phyloP scores from a whole-genome alignment of 371 early-diverging fungal species.

The Apophysomyces elegans region DNA sequence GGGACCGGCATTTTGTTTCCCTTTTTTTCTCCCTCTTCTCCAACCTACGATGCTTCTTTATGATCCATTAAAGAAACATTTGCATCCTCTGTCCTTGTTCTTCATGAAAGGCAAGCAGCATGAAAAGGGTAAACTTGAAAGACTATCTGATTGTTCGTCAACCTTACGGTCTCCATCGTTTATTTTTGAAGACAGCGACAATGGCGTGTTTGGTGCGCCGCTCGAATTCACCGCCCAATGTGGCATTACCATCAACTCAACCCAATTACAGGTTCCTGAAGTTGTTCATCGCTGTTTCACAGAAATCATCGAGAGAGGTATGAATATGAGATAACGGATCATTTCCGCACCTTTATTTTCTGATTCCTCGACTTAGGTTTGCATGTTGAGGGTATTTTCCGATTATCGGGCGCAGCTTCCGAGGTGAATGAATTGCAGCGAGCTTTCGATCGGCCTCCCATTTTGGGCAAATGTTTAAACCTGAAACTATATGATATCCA shows the following conservation, averaged over 20 bases:
- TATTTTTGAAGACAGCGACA: slow-evolving; percentile 15
- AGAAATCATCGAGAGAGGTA: slow-evolving; percentile 48
- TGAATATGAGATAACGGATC: neutral
- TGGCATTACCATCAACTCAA: slow-evolving; percentile 29
- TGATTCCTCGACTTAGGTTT: slow-evolving; percentile 31
- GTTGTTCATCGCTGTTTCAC: slow-evolving; percentile 45
- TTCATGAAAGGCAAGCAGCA: neutral
- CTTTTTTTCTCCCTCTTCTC: slow-evolving; percentile 2
- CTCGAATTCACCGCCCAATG: slow-evolving; percentile 42
- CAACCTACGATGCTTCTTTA: slow-evolving; percentile 6
- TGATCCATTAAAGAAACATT: slow-evolving; percentile 9
- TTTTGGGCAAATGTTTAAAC: slow-evolving; percentile 45
- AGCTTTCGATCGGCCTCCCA: slow-evolving; percentile 44
- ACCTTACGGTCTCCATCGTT: neutral
- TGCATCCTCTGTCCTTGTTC: neutral
- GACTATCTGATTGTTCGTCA: neutral
- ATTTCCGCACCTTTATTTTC: neutral
- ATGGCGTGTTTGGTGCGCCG: slow-evolving; percentile 49
- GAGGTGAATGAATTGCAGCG: slow-evolving; percentile 41
- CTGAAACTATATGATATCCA: slow-evolving; percentile 44
- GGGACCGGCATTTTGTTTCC: neutral
- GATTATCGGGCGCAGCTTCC: slow-evolving; percentile 51
- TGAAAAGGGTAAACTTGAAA: neutral
- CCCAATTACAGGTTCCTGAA: slow-evolving; percentile 39
- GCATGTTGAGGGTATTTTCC: slow-evolving; percentile 45